These are phyloP conservation scores for Aspergillus diversus DNA, from an alignment of 495 filamentous ascomycete species.

Conservation along the genomic window DNA sequence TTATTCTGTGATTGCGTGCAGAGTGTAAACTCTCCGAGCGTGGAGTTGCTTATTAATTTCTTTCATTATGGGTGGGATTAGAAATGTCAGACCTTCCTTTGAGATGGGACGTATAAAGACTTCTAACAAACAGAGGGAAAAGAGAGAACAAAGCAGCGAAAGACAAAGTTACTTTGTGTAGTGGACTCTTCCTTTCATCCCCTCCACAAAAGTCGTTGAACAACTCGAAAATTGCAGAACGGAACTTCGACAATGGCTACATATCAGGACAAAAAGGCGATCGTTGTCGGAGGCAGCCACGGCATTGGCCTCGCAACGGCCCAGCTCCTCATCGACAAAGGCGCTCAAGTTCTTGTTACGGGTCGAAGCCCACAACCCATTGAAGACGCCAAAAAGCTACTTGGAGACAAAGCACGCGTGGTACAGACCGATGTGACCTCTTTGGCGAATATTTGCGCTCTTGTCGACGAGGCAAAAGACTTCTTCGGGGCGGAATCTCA, in stretches of 20 bases:
- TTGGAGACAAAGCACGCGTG: slow-evolving; percentile 9
- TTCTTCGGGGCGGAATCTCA: slow-evolving; percentile 8
- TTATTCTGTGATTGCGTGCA: too few species aligned
- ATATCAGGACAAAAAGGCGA: slow-evolving; percentile 10
- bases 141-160: too few species aligned
- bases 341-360: slow-evolving; percentile 19
- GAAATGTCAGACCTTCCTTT: too few species aligned
- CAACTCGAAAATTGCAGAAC: too few species aligned
- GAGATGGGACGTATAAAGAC: too few species aligned
- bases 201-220: too few species aligned
- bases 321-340: slow-evolving; percentile 14
- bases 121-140: too few species aligned
- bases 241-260: background rate
- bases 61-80: too few species aligned
- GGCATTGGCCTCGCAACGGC: slow-evolving; percentile 22
- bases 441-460: background rate
- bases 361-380: slow-evolving; percentile 20
- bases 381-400: slow-evolving; percentile 7
- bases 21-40: too few species aligned
- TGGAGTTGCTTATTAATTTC: too few species aligned
- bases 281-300: slow-evolving; percentile 23
- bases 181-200: too few species aligned
- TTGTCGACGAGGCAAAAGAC: slow-evolving; percentile 1
- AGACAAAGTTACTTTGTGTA: too few species aligned
- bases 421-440: slow-evolving; percentile 19